phyloP scores from a whole-genome alignment of 1,284 basidiomycete genomes.

The Papiliotrema laurentii region DNA sequence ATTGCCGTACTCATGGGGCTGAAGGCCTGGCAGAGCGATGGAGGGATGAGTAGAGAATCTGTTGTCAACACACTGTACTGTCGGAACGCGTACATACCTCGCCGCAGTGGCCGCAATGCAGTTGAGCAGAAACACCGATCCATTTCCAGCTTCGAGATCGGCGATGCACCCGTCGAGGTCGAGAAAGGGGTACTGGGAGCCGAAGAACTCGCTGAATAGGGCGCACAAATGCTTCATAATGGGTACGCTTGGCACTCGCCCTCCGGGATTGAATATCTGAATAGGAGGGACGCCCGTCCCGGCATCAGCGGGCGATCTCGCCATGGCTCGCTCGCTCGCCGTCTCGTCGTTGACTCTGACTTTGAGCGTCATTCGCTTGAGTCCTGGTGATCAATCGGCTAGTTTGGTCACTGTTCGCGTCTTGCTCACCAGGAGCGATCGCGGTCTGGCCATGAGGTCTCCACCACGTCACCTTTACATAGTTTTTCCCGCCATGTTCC shows the following conservation, averaged over 20 bases:
- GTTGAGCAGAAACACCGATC: conserved; percentile 24
- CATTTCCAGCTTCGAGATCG: conserved; percentile 18
- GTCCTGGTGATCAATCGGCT: conserved; percentile 4
- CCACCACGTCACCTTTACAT: conserved; percentile 37
- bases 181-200: conserved; percentile 28
- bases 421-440: conserved; percentile 24
- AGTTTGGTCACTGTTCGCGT: not conserved
- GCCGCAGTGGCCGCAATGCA: conserved; percentile 28
- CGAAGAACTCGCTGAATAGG: conserved; percentile 26
- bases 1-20: conserved; percentile 31
- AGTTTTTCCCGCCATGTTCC: conserved; percentile 9
- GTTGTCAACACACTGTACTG: not conserved
- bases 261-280: not conserved
- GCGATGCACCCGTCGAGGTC: conserved; percentile 10
- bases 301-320: not conserved
- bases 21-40: conserved; percentile 23
- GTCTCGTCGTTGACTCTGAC: conserved; percentile 9
- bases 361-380: conserved; percentile 29
- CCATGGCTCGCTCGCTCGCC: not conserved
- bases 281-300: not conserved
- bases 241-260: not conserved
- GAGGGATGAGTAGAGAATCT: conserved; percentile 28
- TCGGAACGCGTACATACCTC: conserved; percentile 13
- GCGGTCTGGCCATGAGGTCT: conserved; percentile 37
- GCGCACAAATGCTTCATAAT: conserved; percentile 29